These are phyloP conservation scores for Eragrostis nindensis DNA, from an alignment of 176 grass and related monocot genomes.

Conservation along the genomic window DNA sequence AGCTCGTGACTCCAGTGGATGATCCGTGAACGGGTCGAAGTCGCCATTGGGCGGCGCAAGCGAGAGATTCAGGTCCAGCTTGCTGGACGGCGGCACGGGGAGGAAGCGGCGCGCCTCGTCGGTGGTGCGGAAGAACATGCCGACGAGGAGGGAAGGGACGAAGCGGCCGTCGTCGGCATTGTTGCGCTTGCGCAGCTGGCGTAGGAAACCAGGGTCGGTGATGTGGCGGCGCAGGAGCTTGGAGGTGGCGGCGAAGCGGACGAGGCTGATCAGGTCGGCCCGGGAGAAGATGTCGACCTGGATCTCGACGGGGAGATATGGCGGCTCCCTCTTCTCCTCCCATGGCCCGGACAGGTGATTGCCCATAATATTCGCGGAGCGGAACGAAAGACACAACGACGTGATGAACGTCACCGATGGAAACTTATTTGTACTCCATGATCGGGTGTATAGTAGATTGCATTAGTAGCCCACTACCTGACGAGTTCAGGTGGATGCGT, in stretches of 20 bases:
- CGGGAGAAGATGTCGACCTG: background rate
- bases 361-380: background rate
- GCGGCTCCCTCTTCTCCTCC: background rate
- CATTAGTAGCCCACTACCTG: no score
- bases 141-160: background rate
- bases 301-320: background rate
- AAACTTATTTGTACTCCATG: no score
- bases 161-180: background rate
- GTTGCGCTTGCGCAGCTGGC: background rate
- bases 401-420: no score
- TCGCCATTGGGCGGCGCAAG: background rate
- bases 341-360: background rate
- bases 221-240: background rate
- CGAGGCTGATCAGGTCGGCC: background rate
- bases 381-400: no score
- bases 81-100: background rate
- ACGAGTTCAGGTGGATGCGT: no score
- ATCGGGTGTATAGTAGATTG: no score
- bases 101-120: background rate
- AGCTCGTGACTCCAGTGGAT: background rate
- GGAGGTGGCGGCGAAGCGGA: background rate
- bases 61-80: background rate
- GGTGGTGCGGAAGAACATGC: background rate
- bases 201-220: background rate
- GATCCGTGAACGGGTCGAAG: no score